Evolutionary conservation across 225 moss, liverwort and hornwort species (phyloP).

Genomic region (Sphagnum contortum): DNA sequence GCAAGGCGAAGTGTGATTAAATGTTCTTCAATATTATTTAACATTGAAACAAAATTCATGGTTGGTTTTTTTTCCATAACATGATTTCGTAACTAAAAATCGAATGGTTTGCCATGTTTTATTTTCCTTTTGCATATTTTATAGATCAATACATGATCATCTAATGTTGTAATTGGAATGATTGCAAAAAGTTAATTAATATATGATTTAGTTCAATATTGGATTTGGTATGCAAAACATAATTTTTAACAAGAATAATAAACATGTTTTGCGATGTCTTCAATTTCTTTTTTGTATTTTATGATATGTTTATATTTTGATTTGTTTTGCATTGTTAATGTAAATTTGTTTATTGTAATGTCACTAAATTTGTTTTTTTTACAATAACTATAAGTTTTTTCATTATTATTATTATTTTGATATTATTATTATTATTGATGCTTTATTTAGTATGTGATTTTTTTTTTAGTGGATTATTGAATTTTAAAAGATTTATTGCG

Average conservation of each 20-base stretch:
- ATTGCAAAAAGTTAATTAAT: not conserved
- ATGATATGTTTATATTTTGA: too few relatives aligned
- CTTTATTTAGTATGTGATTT: too few relatives aligned
- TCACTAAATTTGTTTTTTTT: too few relatives aligned
- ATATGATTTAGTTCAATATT: not conserved
- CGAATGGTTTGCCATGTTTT: not conserved
- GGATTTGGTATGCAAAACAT: not conserved
- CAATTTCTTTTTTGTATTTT: not conserved
- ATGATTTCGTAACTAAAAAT: not conserved
- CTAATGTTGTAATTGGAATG: not conserved
- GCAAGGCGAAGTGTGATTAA: not conserved
- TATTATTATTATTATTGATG: too few relatives aligned
- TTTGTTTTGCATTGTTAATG: too few relatives aligned
- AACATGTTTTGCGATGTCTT: not conserved
- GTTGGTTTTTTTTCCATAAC: not conserved
- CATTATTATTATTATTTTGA: too few relatives aligned
- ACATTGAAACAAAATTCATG: not conserved
- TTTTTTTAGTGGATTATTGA: too few relatives aligned
- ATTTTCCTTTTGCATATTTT: not conserved
- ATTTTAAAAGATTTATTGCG: too few relatives aligned
- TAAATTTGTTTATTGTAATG: too few relatives aligned
- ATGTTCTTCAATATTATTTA: not conserved
- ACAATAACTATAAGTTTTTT: too few relatives aligned
- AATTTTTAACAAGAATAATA: not conserved
- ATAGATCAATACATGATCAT: not conserved